Evolutionary conservation across 495 filamentous ascomycete genomes (phyloP), one percentile per base, ranked within the genome.

Genomic region (Viridothelium virens): DNA sequence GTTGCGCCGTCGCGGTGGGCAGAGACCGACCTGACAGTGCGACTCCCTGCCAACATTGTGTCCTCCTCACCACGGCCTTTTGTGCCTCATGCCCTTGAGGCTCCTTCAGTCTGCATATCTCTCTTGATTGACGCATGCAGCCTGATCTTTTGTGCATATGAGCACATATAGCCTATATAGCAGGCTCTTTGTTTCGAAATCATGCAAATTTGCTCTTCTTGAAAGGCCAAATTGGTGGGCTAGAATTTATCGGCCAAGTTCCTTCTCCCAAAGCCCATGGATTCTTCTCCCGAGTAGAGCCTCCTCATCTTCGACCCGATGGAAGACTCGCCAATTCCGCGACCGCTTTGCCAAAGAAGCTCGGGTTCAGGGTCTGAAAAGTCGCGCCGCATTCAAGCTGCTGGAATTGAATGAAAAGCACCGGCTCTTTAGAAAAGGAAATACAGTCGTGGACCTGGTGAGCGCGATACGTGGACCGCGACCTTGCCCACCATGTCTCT

Each of bases 371-470:
- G 87, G 86, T 0, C 77, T 96, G 41, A 96, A 92, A 76, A 92
- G 89, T 68, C 87, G 94, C 69, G 95, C 94, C 65, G 94, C 90
- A 7, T 96, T 92, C 74, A 98, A 98, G 76, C 82, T 98, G 37
- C 74, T 96, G 37, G 88, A 94, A 85, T 89, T 98, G 71, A 86
- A 97, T 77, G 79, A 86, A 33, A 90, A 89, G 71, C 86, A 93
- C 77, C 84, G 77, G 59, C 76, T 98, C 10, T 97, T 98, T 75
- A 83, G 80, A 50, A 79, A 74, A 25, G 89, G 89, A 1, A 88
- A 96, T 74, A 93, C 91, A 0, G 88, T 98, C 4, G 87, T 98
- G 41, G 94, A 98, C 79, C 96, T 69, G 89, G 53, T 59, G 31
- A 33, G 53, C 11, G 25, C 7, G 91, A 80, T 66, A 79, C 10